A percentile compares a stretch with the other conserved stretches of the same genome.
Conservation (phyloP, 2,329 filamentous ascomycete species). For the Talaromyces sp. region DNA sequence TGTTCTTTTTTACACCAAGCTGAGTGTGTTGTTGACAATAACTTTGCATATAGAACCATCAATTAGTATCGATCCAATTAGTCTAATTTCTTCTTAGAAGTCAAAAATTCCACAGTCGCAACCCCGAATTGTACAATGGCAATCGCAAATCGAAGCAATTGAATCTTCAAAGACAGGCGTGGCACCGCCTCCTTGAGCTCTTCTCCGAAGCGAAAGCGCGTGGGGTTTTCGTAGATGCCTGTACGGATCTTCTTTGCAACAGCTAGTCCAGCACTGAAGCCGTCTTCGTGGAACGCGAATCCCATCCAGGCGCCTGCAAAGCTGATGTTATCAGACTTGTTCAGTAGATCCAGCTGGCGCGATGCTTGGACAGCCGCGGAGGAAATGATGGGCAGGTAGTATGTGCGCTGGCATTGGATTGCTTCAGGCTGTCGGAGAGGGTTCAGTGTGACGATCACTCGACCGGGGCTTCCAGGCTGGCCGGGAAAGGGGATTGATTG, state of each 20-base stretch:
- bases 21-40: background rate
- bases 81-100: background rate
- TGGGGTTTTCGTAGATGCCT: background rate
- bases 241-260: background rate
- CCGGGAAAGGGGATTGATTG: slow-evolving; percentile 6
- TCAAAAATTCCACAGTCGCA: background rate
- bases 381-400: slow-evolving; percentile 9
- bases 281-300: slow-evolving; percentile 11
- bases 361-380: background rate
- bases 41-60: background rate
- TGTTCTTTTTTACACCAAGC: background rate
- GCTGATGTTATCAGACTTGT: background rate
- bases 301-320: slow-evolving; percentile 18
- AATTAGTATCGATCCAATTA: background rate
- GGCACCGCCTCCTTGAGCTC: background rate
- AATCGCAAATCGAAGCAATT: background rate
- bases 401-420: background rate
- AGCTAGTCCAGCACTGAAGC: slow-evolving; percentile 5
- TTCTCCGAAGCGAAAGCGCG: slow-evolving; percentile 1
- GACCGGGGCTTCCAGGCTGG: background rate
- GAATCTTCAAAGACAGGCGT: background rate
- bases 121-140: background rate
- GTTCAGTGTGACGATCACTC: slow-evolving; percentile 4
- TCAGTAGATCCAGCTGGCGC: background rate
- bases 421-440: background rate